Base-by-base conservation (phyloP, 192 early-diverging fungal species). In the Coemansia erecta region DNA sequence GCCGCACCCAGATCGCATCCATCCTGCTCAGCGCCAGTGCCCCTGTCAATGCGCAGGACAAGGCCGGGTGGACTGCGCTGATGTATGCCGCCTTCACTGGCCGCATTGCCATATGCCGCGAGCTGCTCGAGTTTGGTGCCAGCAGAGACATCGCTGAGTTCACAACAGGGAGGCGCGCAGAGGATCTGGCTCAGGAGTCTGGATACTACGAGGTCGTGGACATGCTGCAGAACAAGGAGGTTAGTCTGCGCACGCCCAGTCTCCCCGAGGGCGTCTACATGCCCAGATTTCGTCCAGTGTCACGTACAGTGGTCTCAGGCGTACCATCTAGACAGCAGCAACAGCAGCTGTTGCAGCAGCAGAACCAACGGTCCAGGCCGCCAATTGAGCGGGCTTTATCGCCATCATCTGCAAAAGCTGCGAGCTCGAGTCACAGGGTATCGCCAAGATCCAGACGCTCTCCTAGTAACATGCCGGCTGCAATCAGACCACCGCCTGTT, bases 141-240 rank as follows among this genome's bases (percentile, higher is more conserved):
- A 63, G 35, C 17, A 60, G 53, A 4, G 8, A 17, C 6, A 28
- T 59, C 12, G 37, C 33, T 3, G 68, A 70, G 15, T 53, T 48
- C 12, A 45, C 18, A 11, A 43, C 51, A 0, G 55, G 60, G 5
- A 62, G 53, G 40, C 23, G 57, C 22, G 74, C 74, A 2, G 64
- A 50, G 2, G 68, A 71, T 12, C 45, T 70, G 56, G 74, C 74
- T 1, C 57, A 51, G 9, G 53, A 61, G 8, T 50, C 68, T 10
- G 74, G 74, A 3, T 77, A 71, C 58, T 77, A 77, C 60, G 74
- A 77, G 54, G 68, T 77, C 2, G 74, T 63, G 1, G 74, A 77
- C 45, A 71, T 77, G 52, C 49, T 77, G 46, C 59, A 55, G 12
- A 65, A 66, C 22, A 67, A 59, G 14, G 53, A 60, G 1, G 51